These are phyloP conservation scores for Stellera chamaejasme DNA, from an alignment of 345 rosid species.

Conservation along the genomic window DNA sequence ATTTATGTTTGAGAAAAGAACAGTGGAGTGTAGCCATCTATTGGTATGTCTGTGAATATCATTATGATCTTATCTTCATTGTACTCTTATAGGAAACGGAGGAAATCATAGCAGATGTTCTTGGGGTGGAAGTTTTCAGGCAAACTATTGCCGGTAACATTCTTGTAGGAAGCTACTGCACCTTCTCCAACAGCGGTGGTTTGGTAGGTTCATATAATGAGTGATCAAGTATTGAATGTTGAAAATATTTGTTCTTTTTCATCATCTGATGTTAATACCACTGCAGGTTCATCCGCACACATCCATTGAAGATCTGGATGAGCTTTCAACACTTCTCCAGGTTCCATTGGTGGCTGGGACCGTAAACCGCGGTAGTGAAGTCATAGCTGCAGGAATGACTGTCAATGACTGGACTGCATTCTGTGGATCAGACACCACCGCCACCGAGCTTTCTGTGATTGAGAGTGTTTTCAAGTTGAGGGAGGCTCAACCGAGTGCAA, in stretches of 20 bases:
- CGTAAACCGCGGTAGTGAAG: constrained; percentile 80
- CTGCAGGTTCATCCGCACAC: constrained; percentile 89
- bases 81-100: constrained; percentile 51
- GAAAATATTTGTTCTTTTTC: background rate
- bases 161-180: constrained; percentile 87
- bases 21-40: too few relatives aligned
- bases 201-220: constrained; percentile 35
- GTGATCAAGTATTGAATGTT: too few relatives aligned
- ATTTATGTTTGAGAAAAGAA: too few relatives aligned
- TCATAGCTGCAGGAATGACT: constrained; percentile 65
- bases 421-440: constrained; percentile 88
- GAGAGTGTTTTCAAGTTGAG: constrained; percentile 89
- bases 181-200: constrained; percentile 83
- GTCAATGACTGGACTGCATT: constrained; percentile 87
- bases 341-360: constrained; percentile 68
- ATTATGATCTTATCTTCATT: too few relatives aligned
- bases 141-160: constrained; percentile 91
- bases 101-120: constrained; percentile 89
- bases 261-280: too few relatives aligned
- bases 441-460: constrained; percentile 74
- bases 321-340: constrained; percentile 85
- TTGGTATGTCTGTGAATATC: background rate
- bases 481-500: constrained; percentile 76
- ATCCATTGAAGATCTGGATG: constrained; percentile 87
- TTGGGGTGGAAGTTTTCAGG: constrained; percentile 88